Evolutionary conservation across 2,329 filamentous ascomycete species (phyloP).

Genomic region (Nemania diffusa): DNA sequence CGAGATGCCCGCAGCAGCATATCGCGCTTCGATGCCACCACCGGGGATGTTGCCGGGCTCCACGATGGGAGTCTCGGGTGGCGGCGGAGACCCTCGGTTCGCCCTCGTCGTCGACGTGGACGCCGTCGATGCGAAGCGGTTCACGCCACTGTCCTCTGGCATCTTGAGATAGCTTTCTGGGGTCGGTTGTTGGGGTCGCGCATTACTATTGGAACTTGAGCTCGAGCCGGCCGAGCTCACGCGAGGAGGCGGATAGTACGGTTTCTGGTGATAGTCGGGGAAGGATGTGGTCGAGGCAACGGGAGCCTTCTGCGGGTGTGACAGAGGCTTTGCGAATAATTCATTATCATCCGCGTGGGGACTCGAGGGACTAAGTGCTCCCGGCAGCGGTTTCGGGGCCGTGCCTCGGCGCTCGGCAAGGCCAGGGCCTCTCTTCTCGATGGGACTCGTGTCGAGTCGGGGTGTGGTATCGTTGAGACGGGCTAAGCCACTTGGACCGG

Average conservation of each 20-base stretch:
- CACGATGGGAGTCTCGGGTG: constrained; percentile 88
- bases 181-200: constrained; percentile 42
- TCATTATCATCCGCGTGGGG: constrained; percentile 79
- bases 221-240: constrained; percentile 47
- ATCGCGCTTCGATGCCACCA: constrained; percentile 89
- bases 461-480: constrained; percentile 62
- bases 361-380: constrained; percentile 73
- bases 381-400: constrained; percentile 81
- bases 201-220: constrained; percentile 50
- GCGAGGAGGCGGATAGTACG: constrained; percentile 70
- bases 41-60: constrained; percentile 76
- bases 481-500: constrained; percentile 49
- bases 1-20: constrained; percentile 90
- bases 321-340: constrained; percentile 76
- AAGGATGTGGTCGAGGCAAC: constrained; percentile 56
- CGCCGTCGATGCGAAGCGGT: constrained; percentile 79
- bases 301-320: constrained; percentile 56
- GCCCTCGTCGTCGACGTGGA: constrained; percentile 94
- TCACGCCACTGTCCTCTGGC: constrained; percentile 63
- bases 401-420: constrained; percentile 85
- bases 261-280: constrained; percentile 65
- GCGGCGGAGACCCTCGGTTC: constrained; percentile 90
- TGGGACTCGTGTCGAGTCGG: constrained; percentile 65
- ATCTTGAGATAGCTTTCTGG: constrained; percentile 52
- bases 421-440: constrained; percentile 68